Base-by-base conservation (phyloP, 495 filamentous ascomycete species). In the Saxispiralis lemnorum region DNA sequence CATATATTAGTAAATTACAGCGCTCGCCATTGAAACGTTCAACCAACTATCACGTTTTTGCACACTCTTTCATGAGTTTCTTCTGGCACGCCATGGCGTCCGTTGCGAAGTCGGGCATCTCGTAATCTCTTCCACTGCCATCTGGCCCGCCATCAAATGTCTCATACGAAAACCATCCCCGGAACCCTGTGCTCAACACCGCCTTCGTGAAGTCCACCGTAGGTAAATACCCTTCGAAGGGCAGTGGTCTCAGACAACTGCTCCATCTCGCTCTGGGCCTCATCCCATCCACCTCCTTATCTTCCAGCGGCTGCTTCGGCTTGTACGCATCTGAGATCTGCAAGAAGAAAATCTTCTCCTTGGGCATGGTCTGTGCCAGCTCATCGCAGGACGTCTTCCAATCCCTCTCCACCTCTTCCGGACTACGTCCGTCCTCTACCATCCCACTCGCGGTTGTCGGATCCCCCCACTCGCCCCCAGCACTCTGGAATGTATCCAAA, bases 281-380 rank as follows among this genome's bases (percentile, higher is more conserved):
- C 31, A 76, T 47, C 0, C 70, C 74, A 7, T 55, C 53, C 35
- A 69, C 57, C 44, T 65, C 63, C 1, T 52, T 39, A 39, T 67
- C 57, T 12, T 58, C 28, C 66, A 54, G 2, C 82, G 78, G 76
- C 17, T 52, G 37, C 2, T 60, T 55, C 32, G 73, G 65, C 51
- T 66, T 72, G 51, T 84, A 85, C n/a, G 81, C 83, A 59, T 88
- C 83, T 10, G 69, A 77, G 39, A 87, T 77, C 58, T 88, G 81
- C 15, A 87, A 55, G 1, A 87, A 59, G 54, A 72, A 84, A 31
- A 87, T 84, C 57, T 83, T 86, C 17, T 80, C 76, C 2, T 65
- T 57, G 0, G 79, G 77, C 1, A 87, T 59, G 0, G 70, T 72
- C 0, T 38, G 51, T 0, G 61, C 59, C 1, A 87, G 64, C 16